Evolutionary conservation across 352 stramenopile species (phyloP).

Genomic region (Globisporangium uncinulatum): DNA sequence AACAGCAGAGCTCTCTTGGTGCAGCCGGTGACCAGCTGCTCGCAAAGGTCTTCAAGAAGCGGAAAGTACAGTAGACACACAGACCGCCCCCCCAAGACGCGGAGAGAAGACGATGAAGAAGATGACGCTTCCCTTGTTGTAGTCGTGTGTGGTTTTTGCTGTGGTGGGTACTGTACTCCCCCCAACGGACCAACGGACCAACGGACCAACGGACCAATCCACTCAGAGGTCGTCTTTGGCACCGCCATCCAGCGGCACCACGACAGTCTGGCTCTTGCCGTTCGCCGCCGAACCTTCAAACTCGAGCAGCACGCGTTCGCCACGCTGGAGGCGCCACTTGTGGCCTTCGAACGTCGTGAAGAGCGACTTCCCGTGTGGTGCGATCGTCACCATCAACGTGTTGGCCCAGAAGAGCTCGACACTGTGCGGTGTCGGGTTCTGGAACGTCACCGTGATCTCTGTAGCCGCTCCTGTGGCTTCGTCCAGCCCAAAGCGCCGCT

Average conservation of each 20-base stretch:
- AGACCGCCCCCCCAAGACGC: no score
- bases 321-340: conserved; percentile 64
- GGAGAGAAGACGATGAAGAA: no score
- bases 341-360: conserved; percentile 67
- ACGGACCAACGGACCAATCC: background rate
- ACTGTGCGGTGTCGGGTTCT: conserved; percentile 47
- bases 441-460: conserved; percentile 57
- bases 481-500: conserved; percentile 64
- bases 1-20: conserved; percentile 51
- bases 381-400: conserved; percentile 64
- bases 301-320: conserved; percentile 42
- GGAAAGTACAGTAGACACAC: conserved; percentile 15
- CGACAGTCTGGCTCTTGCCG: conserved; percentile 42
- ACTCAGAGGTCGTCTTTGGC: conserved; percentile 44
- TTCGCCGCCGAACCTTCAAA: conserved; percentile 41
- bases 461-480: conserved; percentile 16
- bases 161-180: background rate
- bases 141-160: no score
- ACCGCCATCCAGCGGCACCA: conserved; percentile 26
- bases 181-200: background rate
- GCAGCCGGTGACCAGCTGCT: conserved; percentile 37
- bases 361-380: conserved; percentile 28
- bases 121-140: background rate
- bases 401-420: conserved; percentile 66
- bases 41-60: conserved; percentile 81